These are phyloP conservation scores for Aspergillus oerlinghausenensis DNA, from an alignment of 2,329 filamentous ascomycete species.

Conservation along the genomic window DNA sequence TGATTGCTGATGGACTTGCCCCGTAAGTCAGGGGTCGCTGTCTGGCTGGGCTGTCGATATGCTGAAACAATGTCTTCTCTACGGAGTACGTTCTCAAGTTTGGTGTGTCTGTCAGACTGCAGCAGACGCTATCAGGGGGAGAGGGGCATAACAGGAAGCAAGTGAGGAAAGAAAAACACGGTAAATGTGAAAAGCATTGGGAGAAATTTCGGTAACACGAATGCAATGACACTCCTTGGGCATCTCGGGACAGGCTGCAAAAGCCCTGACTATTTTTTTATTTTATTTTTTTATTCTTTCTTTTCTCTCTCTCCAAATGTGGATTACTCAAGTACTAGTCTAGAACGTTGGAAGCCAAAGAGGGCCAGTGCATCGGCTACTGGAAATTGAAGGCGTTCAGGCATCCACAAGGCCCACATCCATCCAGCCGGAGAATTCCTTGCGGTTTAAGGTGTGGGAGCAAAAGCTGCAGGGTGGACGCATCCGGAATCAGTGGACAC, in stretches of 20 bases:
- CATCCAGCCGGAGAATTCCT: not conserved
- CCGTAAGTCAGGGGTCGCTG: not conserved
- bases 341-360: not conserved
- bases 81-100: not conserved
- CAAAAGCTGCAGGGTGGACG: slow-evolving; percentile 4
- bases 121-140: not conserved
- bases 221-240: not conserved
- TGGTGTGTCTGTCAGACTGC: not conserved
- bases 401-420: slow-evolving; percentile 4
- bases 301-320: not conserved
- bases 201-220: not conserved
- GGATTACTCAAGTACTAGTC: not conserved
- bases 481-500: not conserved
- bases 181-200: not conserved
- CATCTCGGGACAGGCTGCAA: not conserved
- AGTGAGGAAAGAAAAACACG: not conserved
- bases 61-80: not conserved
- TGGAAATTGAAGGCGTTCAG: slow-evolving; percentile 9
- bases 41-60: not conserved
- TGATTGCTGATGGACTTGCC: not conserved
- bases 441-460: slow-evolving; percentile 2
- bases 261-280: not conserved
- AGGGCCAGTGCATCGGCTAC: slow-evolving; percentile 2
- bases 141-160: not conserved
- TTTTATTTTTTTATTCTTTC: too few relatives aligned